These are phyloP conservation scores for Calycina herbarum DNA, from an alignment of 2,329 filamentous ascomycete genomes.

Conservation along the genomic window DNA sequence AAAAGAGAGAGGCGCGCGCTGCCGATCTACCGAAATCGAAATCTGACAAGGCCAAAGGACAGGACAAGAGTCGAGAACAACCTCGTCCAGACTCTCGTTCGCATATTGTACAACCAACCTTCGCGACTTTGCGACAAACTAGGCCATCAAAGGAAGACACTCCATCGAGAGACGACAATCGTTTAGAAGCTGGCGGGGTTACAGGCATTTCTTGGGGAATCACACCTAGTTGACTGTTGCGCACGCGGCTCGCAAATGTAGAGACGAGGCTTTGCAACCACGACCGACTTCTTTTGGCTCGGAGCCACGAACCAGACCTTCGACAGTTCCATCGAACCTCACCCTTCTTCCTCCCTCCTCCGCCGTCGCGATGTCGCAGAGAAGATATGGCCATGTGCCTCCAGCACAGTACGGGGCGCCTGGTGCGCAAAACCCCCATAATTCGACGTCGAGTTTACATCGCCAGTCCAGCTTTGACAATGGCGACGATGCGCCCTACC, in stretches of 20 bases:
- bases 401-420: slow-evolving; percentile 59
- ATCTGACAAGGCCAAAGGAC: background rate
- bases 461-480: slow-evolving; percentile 73
- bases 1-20: slow-evolving; percentile 1
- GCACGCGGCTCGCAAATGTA: slow-evolving; percentile 7
- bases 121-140: background rate
- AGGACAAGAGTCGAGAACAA: slow-evolving; percentile 4
- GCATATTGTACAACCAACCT: background rate
- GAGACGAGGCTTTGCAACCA: slow-evolving; percentile 2
- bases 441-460: slow-evolving; percentile 33
- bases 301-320: background rate
- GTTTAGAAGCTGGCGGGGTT: slow-evolving; percentile 1
- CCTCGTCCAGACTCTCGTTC: background rate
- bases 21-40: background rate
- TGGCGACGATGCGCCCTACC: slow-evolving; percentile 67
- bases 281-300: background rate
- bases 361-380: slow-evolving; percentile 40
- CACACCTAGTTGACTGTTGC: background rate
- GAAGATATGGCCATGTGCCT: slow-evolving; percentile 66
- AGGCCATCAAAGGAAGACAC: background rate
- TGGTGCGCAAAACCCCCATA: slow-evolving; percentile 42
- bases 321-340: background rate
- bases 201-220: background rate
- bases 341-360: background rate
- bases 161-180: background rate